phyloP scores from a whole-genome alignment of 2,329 filamentous ascomycete species.

The Aaosphaeria arxii region DNA sequence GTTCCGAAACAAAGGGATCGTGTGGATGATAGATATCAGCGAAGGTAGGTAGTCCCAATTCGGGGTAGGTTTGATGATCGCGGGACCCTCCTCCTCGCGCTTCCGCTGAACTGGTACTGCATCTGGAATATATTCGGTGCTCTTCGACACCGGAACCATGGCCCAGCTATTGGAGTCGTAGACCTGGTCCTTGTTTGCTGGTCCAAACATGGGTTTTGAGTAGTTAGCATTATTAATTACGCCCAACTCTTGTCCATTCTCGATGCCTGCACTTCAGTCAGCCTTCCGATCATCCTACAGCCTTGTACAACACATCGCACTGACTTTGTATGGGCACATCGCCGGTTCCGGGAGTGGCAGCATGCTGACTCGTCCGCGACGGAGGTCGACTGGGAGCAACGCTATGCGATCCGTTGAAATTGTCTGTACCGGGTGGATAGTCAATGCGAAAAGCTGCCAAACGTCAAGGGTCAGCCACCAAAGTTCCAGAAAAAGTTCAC shows the following conservation, averaged over 20 bases:
- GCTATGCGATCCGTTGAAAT: constrained; percentile 30
- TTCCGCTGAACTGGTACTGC: constrained; percentile 50
- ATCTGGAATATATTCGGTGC: constrained; percentile 55
- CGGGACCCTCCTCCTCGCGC: constrained; percentile 49
- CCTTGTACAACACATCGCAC: constrained; percentile 6
- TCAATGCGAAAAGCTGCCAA: constrained; percentile 34
- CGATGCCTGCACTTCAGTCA: constrained; percentile 28
- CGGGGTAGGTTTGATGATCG: constrained; percentile 56
- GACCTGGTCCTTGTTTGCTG: constrained; percentile 49
- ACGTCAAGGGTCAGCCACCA: neutral
- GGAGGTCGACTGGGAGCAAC: constrained; percentile 35
- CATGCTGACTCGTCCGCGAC: constrained; percentile 31
- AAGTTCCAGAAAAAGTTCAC: neutral
- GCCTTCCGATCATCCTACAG: constrained; percentile 1
- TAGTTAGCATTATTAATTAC: constrained; percentile 38
- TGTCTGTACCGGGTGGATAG: constrained; percentile 26
- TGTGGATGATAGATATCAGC: constrained; percentile 60
- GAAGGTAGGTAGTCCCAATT: constrained; percentile 55
- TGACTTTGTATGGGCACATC: constrained; percentile 33
- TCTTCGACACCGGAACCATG: constrained; percentile 49
- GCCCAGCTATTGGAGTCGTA: constrained; percentile 58
- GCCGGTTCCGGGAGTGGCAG: constrained; percentile 22
- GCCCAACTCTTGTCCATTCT: constrained; percentile 52
- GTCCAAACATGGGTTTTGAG: constrained; percentile 48
- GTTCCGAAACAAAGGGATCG: constrained; percentile 58